A percentile compares a stretch with the other conserved stretches of the same genome.
phyloP scores from a whole-genome alignment of 495 filamentous ascomycete genomes.

The Penicillium nucicola region DNA sequence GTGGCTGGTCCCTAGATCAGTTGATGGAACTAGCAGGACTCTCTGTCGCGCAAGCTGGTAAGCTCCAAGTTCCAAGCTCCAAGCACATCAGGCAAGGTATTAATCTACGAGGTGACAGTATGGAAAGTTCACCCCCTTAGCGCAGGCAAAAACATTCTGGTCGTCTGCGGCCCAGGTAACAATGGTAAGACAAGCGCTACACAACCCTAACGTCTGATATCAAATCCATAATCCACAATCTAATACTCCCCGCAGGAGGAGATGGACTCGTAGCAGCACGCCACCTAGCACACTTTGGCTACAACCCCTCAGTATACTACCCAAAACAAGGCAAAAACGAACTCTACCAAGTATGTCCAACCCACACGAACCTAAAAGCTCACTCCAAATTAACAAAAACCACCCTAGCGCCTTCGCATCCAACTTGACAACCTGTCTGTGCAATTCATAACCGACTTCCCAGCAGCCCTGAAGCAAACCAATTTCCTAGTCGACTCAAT shows the following conservation, averaged over 20 bases:
- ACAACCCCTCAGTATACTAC: constrained; percentile 86
- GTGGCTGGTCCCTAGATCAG: constrained; percentile 93
- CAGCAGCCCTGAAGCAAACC: constrained; percentile 56
- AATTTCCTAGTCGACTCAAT: constrained; percentile 90
- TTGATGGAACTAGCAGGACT: constrained; percentile 95
- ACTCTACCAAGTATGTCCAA: constrained; percentile 65
- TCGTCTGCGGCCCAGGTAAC: constrained; percentile 92
- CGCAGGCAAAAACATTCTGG: constrained; percentile 70
- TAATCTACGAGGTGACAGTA: constrained; percentile 7
- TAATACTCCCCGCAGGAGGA: constrained; percentile 56
- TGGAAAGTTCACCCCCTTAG: constrained; percentile 66
- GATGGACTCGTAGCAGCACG: constrained; percentile 94
- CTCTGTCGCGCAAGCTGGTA: constrained; percentile 89
- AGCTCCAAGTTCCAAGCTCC: constrained; percentile 2
- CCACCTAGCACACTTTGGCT: constrained; percentile 92
- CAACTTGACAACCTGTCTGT: constrained; percentile 81
- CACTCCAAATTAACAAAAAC: neutral
- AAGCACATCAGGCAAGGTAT: neutral
- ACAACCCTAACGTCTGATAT: neutral
- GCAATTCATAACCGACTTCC: constrained; percentile 82
- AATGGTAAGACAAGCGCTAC: constrained; percentile 60
- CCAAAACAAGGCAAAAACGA: constrained; percentile 88
- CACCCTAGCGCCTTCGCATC: constrained; percentile 64
- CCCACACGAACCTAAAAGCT: neutral
- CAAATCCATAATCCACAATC: neutral